These are phyloP conservation scores for Neoboletus subvelutipes DNA, from an alignment of 768 basidiomycete species.

Conservation along the genomic window DNA sequence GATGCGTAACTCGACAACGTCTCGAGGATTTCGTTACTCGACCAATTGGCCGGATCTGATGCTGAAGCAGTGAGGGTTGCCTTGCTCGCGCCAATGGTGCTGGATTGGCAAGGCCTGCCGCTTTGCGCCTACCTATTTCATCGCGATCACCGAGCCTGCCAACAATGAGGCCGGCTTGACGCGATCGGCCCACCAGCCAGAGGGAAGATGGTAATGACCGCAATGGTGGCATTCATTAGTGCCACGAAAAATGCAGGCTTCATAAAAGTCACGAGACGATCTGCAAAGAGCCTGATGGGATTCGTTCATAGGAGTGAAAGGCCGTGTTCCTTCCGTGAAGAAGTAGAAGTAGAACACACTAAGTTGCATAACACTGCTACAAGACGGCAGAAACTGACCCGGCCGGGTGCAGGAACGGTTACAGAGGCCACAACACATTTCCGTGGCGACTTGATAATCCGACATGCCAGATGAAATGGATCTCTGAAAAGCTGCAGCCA, in stretches of 20 bases:
- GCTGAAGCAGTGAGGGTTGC: slow-evolving; percentile 3
- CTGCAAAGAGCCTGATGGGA: not conserved
- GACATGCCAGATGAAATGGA: not conserved
- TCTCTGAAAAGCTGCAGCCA: not conserved
- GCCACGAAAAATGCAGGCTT: slow-evolving; percentile 4
- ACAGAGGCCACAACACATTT: not conserved
- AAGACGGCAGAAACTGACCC: not conserved
- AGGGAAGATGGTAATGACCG: slow-evolving; percentile 4
- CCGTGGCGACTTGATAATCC: not conserved
- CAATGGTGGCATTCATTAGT: slow-evolving; percentile 5
- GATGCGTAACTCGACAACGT: slow-evolving; percentile 30
- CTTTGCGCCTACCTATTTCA: slow-evolving; percentile 7
- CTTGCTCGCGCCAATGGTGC: not conserved
- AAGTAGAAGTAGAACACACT: not conserved
- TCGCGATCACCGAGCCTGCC: slow-evolving; percentile 17
- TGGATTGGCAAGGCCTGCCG: slow-evolving; percentile 8
- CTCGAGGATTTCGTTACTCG: slow-evolving; percentile 40
- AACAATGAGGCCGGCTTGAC: slow-evolving; percentile 16
- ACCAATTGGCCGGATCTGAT: slow-evolving; percentile 16
- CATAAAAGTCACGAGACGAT: slow-evolving; percentile 16
- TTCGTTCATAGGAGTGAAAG: slow-evolving; percentile 4
- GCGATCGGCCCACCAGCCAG: slow-evolving; percentile 3
- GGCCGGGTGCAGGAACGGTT: not conserved
- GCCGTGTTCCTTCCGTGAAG: slow-evolving; percentile 4
- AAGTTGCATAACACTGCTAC: not conserved